Conservation (phyloP, 2,329 filamentous ascomycete genomes). For the Ophiobolus disseminans region DNA sequence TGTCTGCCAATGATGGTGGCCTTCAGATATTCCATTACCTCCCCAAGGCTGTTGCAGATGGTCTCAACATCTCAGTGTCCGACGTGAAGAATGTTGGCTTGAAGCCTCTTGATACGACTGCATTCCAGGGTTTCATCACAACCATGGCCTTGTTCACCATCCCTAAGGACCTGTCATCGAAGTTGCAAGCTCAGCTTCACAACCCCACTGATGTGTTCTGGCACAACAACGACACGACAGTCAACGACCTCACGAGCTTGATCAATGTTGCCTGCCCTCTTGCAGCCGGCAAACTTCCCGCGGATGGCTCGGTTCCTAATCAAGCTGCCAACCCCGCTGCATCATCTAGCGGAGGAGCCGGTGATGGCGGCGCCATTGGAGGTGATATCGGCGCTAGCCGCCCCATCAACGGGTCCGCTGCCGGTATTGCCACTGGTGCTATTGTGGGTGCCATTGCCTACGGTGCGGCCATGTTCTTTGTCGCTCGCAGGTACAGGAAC, state of each 20-base stretch:
- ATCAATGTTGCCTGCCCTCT: slow-evolving; percentile 86
- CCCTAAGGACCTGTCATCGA: slow-evolving; percentile 55
- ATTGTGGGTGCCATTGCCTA: slow-evolving; percentile 84
- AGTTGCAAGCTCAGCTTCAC: slow-evolving; percentile 72
- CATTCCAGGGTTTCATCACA: slow-evolving; percentile 76
- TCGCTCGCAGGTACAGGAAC: slow-evolving; percentile 88
- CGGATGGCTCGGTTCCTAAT: slow-evolving; percentile 48
- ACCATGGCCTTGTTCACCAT: slow-evolving; percentile 69
- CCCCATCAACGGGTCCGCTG: slow-evolving; percentile 69
- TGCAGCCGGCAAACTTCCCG: slow-evolving; percentile 53
- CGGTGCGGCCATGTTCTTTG: slow-evolving; percentile 91
- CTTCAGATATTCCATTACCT: slow-evolving; percentile 85
- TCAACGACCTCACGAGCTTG: slow-evolving; percentile 75
- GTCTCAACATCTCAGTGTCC: slow-evolving; percentile 57
- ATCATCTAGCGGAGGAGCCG: slow-evolving; percentile 39
- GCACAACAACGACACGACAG: slow-evolving; percentile 69
- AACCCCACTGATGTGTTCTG: slow-evolving; percentile 78
- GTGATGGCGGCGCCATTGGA: slow-evolving; percentile 58
- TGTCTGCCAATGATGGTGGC: slow-evolving; percentile 74
- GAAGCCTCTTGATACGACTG: slow-evolving; percentile 75
- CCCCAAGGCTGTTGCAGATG: slow-evolving; percentile 73
- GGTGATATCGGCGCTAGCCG: slow-evolving; percentile 60
- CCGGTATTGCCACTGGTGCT: slow-evolving; percentile 76
- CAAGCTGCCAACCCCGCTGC: slow-evolving; percentile 50
- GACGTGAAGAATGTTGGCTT: slow-evolving; percentile 74